A percentile compares a stretch with the other conserved stretches of the same genome.
phyloP scores from a whole-genome alignment of 768 basidiomycete species.

The Boletellus ananas region DNA sequence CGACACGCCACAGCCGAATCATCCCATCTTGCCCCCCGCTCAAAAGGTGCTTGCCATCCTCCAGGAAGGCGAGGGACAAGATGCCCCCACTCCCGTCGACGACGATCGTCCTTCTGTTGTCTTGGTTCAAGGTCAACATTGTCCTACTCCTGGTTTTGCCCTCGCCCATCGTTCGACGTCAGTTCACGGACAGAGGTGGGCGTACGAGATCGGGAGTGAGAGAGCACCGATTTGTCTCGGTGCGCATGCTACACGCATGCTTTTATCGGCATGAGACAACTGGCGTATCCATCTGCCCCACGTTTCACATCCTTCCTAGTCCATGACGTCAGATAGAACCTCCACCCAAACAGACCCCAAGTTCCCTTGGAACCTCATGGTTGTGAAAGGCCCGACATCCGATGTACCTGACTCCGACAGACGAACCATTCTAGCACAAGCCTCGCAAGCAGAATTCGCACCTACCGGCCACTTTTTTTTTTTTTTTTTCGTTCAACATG shows the following conservation, averaged over 20 bases:
- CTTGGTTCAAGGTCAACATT: not conserved
- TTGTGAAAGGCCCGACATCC: no score
- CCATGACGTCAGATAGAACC: no score
- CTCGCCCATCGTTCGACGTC: not conserved
- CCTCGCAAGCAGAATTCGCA: no score
- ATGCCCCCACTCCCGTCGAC: not conserved
- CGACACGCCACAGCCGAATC: not conserved
- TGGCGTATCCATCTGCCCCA: not conserved
- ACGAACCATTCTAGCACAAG: no score
- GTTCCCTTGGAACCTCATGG: no score
- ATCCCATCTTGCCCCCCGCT: not conserved
- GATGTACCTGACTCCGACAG: no score
- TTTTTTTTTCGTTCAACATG: no score
- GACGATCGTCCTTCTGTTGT: not conserved
- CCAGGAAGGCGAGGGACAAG: not conserved
- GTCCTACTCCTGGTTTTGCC: not conserved
- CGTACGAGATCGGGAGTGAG: not conserved
- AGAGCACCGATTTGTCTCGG: no score
- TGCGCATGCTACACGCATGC: no score
- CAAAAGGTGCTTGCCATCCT: not conserved
- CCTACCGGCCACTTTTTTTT: no score
- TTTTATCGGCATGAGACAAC: not conserved
- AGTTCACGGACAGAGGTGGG: not conserved
- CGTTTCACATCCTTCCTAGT: not conserved
- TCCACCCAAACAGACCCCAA: no score